Base-by-base conservation (phyloP, 305 asterid species). In the Caryopteris hybrid region DNA sequence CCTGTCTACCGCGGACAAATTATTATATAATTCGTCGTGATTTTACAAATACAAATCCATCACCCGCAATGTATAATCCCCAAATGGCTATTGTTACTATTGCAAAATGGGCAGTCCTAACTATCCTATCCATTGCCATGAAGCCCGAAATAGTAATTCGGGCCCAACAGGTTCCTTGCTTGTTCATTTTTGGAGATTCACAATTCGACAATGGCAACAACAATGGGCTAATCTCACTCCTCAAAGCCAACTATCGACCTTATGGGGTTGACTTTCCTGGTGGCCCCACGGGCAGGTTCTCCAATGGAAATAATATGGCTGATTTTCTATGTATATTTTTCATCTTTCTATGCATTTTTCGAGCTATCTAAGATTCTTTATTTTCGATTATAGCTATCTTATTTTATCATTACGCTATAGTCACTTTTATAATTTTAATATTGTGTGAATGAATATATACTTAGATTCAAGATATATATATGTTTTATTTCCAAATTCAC, bases 151-250 rank as follows among this genome's bases (percentile, higher is more conserved):
- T 16, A 1, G 16, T 52, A 11, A 65, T 59, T 39, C 21, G 58
- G 0, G 75, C 64, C 16, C 71, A 74, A 60, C 79, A 76, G 57
- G 82, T 80, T 58, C 90, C 84, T 1, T 82, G 95, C 51, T 29
- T 73, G 16, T 88, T 78, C 69, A n/a, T 77, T 11, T 81, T 78
- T 7, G 95, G 92, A 22, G 90, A 88, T 61, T 88, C 95, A 0
- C 72, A 63, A 3, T 58, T 72, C 23, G 95, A 88, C 41, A 86
- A 82, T 69, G 92, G 92, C 45, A 88, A 88, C 62, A 85, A 88
- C 66, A 85, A 85, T 43, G 8, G 0, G 4, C 75, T 81, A 17
- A 0, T 17, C 52, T 76, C 90, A 6, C 0, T 0, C 10, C 84
- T 88, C 8, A 83, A 78, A 50, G 81, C 56, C 1, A 84, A 88